Percentiles rank a stretch among this genome's conserved stretches.
These are phyloP conservation scores for Schwanniomyces sp. DNA, from an alignment of 805 yeast genomes.

Conservation along the genomic window DNA sequence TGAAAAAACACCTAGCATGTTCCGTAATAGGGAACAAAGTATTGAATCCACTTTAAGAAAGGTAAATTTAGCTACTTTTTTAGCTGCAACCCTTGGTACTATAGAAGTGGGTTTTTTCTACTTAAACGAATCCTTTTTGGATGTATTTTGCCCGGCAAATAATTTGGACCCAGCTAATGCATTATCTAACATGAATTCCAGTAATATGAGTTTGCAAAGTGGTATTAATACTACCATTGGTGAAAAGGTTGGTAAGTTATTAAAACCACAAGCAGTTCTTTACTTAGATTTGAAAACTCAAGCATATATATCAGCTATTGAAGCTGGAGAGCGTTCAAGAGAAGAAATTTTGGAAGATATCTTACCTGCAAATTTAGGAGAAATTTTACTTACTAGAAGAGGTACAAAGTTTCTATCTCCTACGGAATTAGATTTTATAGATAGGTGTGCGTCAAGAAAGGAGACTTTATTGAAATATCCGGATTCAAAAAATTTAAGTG, in stretches of 20 bases:
- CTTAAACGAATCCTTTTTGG: constrained; percentile 80
- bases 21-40: constrained; percentile 61
- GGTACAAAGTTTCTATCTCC: constrained; percentile 54
- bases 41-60: constrained; percentile 70
- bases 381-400: constrained; percentile 36
- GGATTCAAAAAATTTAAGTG: constrained; percentile 54
- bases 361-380: constrained; percentile 66
- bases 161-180: constrained; percentile 50
- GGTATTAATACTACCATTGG: constrained; percentile 34
- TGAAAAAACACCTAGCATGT: constrained; percentile 54
- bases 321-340: constrained; percentile 58
- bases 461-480: constrained; percentile 52
- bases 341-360: constrained; percentile 71
- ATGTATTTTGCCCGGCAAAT: constrained; percentile 81
- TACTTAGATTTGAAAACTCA: constrained; percentile 91
- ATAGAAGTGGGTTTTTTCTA: constrained; percentile 85
- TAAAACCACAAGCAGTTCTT: constrained; percentile 78
- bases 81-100: constrained; percentile 83
- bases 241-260: constrained; percentile 53
- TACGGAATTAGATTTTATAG: constrained; percentile 75
- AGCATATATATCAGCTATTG: constrained; percentile 87
- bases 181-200: constrained; percentile 33
- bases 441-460: constrained; percentile 70
- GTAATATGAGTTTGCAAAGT: constrained; percentile 32
- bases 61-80: constrained; percentile 83